These are phyloP conservation scores for Fallopia convolvulus DNA, from an alignment of 148 eudicot species.

Conservation along the genomic window DNA sequence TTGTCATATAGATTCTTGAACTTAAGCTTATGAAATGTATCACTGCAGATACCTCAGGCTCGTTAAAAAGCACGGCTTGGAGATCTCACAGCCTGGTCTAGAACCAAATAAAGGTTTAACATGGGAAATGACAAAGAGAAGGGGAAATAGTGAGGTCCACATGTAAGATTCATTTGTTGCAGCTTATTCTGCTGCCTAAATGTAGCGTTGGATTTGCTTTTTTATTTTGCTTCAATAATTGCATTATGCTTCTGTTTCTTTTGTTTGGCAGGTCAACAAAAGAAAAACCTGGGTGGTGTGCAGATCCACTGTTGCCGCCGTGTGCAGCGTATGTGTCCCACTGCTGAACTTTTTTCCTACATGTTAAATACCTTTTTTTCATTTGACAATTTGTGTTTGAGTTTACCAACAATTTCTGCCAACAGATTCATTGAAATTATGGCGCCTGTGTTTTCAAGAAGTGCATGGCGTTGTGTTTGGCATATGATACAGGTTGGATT, in stretches of 20 bases:
- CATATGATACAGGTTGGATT: constrained; percentile 75
- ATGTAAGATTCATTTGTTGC: constrained; percentile 35
- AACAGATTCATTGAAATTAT: constrained; percentile 88
- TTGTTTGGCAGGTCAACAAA: constrained; percentile 42
- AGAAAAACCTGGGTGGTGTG: constrained; percentile 82
- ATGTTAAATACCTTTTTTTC: background rate
- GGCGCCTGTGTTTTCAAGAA: constrained; percentile 87
- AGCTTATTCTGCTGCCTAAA: background rate
- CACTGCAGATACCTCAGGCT: constrained; percentile 52
- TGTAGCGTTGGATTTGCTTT: background rate
- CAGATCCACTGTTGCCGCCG: constrained; percentile 71
- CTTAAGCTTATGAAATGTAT: background rate
- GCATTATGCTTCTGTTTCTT: background rate
- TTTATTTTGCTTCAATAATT: background rate
- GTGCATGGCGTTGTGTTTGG: constrained; percentile 98
- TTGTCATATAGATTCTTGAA: background rate
- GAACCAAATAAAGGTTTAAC: constrained; percentile 56
- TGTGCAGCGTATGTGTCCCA: constrained; percentile 78
- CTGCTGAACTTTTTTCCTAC: background rate
- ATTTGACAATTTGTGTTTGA: background rate
- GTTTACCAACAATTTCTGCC: constrained; percentile 1
- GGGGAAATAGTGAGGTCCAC: constrained; percentile 71
- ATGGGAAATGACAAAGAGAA: constrained; percentile 82
- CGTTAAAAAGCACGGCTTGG: constrained; percentile 64
- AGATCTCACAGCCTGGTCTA: constrained; percentile 89